Percentiles rank a stretch among this genome's conserved stretches.
phyloP scores from a whole-genome alignment of 768 basidiomycete genomes.

The Cystobasidiopsis lactophilus region DNA sequence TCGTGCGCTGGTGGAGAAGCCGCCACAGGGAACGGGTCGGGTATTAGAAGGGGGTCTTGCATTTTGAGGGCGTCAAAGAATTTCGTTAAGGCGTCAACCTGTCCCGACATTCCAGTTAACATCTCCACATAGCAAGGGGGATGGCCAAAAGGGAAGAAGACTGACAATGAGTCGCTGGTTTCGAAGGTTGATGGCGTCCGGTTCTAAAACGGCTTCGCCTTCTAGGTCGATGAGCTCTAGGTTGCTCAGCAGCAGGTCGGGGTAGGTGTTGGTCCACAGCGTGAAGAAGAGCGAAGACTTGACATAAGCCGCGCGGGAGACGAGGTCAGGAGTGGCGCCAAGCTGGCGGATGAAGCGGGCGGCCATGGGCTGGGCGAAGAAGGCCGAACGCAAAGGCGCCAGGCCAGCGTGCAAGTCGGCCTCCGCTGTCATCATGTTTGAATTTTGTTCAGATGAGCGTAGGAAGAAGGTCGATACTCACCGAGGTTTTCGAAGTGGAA shows the following conservation, averaged over 20 bases:
- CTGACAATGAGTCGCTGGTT: neutral
- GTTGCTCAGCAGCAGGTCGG: neutral
- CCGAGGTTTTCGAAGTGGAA: neutral
- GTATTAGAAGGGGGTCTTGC: neutral
- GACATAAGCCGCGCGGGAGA: neutral
- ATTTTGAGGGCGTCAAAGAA: neutral
- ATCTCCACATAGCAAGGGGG: neutral
- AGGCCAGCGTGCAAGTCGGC: neutral
- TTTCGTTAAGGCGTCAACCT: neutral
- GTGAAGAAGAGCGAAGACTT: neutral
- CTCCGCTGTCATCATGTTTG: neutral
- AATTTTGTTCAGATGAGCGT: neutral
- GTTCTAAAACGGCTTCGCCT: neutral
- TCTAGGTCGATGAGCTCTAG: neutral
- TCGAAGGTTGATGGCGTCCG: neutral
- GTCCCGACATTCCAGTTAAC: no score
- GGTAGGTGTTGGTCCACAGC: neutral
- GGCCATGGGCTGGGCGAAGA: neutral
- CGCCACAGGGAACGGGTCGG: neutral
- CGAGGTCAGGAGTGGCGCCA: neutral
- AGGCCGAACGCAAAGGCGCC: neutral
- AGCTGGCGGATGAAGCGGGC: neutral
- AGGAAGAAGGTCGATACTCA: neutral
- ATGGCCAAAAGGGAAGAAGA: neutral
- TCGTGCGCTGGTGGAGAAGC: neutral